Evolutionary conservation across 306 rosid genomes (phyloP).

Genomic region (Rosa rugosa): DNA sequence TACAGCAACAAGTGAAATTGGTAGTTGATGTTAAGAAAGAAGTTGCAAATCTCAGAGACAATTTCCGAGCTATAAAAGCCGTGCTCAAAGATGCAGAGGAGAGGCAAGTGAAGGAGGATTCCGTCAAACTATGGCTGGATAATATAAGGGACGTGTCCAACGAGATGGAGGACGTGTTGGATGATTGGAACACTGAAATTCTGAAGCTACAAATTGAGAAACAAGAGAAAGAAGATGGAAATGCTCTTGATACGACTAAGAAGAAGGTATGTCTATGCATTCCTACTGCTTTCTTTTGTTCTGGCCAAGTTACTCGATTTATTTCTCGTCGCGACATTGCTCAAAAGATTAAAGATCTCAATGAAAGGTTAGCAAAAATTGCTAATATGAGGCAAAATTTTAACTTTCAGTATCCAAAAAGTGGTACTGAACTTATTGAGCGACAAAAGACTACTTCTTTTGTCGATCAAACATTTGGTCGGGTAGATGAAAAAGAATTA

Average conservation of each 20-base stretch:
- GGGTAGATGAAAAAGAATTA: too few species aligned
- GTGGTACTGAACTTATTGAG: too few species aligned
- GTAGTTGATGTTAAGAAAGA: conserved; percentile 11
- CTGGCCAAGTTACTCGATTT: not conserved
- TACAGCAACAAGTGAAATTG: not conserved
- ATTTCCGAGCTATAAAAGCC: not conserved
- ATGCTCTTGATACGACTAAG: not conserved
- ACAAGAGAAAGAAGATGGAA: not conserved
- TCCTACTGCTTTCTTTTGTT: not conserved
- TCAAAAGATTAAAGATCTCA: conserved; percentile 3
- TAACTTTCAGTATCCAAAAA: not conserved
- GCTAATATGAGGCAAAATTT: not conserved
- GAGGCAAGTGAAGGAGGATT: not conserved
- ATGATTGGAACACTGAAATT: conserved; percentile 20
- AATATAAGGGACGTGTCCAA: conserved; percentile 4
- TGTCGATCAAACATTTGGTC: not conserved
- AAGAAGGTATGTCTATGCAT: conserved; percentile 15
- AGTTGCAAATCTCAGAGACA: not conserved
- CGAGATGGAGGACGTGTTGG: conserved; percentile 19
- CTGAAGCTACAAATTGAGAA: not conserved
- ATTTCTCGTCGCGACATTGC: conserved; percentile 8
- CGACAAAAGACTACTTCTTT: conserved; percentile 8
- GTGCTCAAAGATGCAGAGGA: conserved; percentile 22
- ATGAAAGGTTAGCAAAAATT: not conserved
- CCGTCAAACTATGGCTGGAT: not conserved